phyloP scores from a whole-genome alignment of 495 filamentous ascomycete species.

The Hapsidospora chrysogenum region DNA sequence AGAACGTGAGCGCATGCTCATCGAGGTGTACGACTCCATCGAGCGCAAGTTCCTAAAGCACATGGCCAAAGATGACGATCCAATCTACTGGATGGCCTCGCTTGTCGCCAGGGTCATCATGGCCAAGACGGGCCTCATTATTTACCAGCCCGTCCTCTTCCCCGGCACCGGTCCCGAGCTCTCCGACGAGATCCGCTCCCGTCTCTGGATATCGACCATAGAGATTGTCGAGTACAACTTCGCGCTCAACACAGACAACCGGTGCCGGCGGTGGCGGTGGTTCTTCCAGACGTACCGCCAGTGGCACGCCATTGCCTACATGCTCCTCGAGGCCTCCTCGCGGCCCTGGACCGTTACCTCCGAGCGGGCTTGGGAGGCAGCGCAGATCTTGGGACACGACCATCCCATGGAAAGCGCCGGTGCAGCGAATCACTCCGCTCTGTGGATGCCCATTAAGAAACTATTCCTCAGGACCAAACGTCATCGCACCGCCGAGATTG shows the following conservation, averaged over 20 bases:
- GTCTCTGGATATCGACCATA: conserved; percentile 57
- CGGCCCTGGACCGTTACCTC: conserved; percentile 49
- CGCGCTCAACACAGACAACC: conserved; percentile 40
- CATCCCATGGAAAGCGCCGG: conserved; percentile 33
- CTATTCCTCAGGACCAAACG: conserved; percentile 52
- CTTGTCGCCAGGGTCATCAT: conserved; percentile 52
- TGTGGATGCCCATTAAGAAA: conserved; percentile 63
- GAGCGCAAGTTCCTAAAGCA: conserved; percentile 50
- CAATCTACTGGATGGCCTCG: conserved; percentile 53
- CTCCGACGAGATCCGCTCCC: conserved; percentile 42
- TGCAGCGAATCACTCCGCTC: conserved; percentile 29
- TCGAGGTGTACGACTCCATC: conserved; percentile 41
- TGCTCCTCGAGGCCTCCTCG: conserved; percentile 60
- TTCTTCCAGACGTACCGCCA: conserved; percentile 67
- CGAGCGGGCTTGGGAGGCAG: conserved; percentile 65
- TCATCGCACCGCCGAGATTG: conserved; percentile 31
- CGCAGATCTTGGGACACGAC: conserved; percentile 39
- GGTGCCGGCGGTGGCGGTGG: conserved; percentile 59
- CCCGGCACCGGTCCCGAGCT: conserved; percentile 24
- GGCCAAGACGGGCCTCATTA: conserved; percentile 36
- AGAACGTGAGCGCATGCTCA: conserved; percentile 46
- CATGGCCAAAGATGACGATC: conserved; percentile 36
- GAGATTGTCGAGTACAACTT: conserved; percentile 59
- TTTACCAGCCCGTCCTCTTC: conserved; percentile 32
- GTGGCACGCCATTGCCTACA: conserved; percentile 65